Percentiles rank a stretch among this genome's conserved stretches.
Evolutionary conservation across 2,329 filamentous ascomycete species (phyloP).

Genomic region (Emericellopsis atlantica): DNA sequence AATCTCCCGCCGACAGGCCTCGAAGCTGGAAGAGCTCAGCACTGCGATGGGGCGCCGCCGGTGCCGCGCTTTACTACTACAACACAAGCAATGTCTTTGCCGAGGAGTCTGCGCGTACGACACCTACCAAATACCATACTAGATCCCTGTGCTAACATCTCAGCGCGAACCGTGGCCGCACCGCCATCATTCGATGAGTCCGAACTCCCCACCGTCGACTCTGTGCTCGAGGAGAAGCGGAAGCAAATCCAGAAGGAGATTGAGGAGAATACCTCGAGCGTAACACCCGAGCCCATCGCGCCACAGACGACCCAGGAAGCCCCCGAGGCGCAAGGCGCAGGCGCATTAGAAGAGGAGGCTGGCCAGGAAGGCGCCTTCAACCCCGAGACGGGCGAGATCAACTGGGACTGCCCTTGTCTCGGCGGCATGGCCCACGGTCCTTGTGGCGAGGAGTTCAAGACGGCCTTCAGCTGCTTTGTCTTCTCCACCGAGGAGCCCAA

Average conservation of each 20-base stretch:
- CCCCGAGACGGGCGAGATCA: constrained; percentile 97
- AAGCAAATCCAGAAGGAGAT: constrained; percentile 24
- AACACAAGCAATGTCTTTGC: constrained; percentile 83
- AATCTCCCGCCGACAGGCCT: constrained; percentile 45
- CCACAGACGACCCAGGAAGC: constrained; percentile 8
- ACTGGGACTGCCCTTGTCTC: constrained; percentile 97
- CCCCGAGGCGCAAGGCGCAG: constrained; percentile 19
- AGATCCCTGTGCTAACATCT: background rate
- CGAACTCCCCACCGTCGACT: constrained; percentile 52
- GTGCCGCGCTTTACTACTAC: constrained; percentile 79
- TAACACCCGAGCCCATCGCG: constrained; percentile 1
- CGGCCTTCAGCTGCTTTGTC: constrained; percentile 97
- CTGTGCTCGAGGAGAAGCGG: constrained; percentile 52
- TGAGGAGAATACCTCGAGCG: constrained; percentile 9
- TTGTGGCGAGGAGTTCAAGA: constrained; percentile 90
- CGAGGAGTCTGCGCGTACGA: constrained; percentile 65
- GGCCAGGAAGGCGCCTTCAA: constrained; percentile 88
- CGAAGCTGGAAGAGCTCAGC: constrained; percentile 72
- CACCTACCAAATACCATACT: background rate
- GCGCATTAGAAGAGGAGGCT: constrained; percentile 65
- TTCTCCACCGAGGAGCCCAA: constrained; percentile 89
- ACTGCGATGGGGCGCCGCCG: constrained; percentile 63
- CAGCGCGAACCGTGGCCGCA: constrained; percentile 19
- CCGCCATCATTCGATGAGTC: constrained; percentile 42
- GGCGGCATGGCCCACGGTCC: constrained; percentile 95